Evolutionary conservation across 768 basidiomycete genomes (phyloP), one percentile per base, ranked within the genome.

Genomic region (Coprinopsis strossmayeri): DNA sequence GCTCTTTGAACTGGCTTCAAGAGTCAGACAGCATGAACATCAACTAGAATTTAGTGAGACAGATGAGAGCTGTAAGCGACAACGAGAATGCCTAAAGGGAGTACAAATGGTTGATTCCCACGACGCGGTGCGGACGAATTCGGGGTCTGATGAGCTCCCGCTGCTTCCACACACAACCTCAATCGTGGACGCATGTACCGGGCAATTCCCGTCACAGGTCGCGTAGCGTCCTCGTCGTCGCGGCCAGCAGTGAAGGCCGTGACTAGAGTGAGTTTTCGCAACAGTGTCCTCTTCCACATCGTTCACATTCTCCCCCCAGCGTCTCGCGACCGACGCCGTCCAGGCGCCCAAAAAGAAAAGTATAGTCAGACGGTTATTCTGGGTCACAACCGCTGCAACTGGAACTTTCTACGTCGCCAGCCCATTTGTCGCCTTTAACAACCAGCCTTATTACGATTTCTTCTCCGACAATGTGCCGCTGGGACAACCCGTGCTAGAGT

Each of bases 331-430:
- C 35, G 84, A 83, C 49, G 60, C 75, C 51, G 61, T 66, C 21
- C 74, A 78, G 5, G 73, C 74, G 61, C 58, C 62, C 34, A 81
- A 79, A 65, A 76, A 76, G 61, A 78, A 69, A 53, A 63, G 67
- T 42, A 50, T 81, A 46, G 65, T 89, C 39, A 76, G 81, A 49
- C 73, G 68, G 45, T 66, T 91, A 45, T 61, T 94, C 26, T 70
- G 84, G 65, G 81, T 85, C 46, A 82, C 88, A 13, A 67, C 84
- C 35, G 73, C 79, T 9, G 73, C 81, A 18, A 79, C 80, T 15
- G 79, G 84, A 41, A 80, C 82, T 15, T 91, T 92, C 71, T 95
- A 93, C 73, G 69, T 83, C 50, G 81, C 84, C 44, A 91, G 91
- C 65, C 78, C 84, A 7, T 86, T 88, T 64, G 68, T 82, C 50